Conservation (phyloP, 768 basidiomycete species). For the Lentinus tigrinus region DNA sequence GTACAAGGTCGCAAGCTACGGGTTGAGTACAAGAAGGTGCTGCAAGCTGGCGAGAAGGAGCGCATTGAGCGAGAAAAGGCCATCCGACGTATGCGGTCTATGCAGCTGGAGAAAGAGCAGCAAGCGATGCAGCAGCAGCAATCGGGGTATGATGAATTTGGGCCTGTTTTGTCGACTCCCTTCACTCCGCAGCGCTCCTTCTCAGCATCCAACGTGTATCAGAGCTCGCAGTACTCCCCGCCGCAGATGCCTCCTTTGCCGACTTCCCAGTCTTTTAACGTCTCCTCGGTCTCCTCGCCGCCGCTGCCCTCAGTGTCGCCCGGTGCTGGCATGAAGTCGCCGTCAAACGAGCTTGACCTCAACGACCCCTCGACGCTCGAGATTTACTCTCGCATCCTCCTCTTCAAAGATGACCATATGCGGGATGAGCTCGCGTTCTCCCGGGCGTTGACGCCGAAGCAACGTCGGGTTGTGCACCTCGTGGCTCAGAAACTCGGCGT, state of each 20-base stretch:
- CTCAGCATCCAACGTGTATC: conserved; percentile 61
- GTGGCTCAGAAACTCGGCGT: conserved; percentile 96
- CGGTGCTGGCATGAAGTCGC: conserved; percentile 56
- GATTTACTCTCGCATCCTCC: conserved; percentile 92
- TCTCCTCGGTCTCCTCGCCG: conserved; percentile 45
- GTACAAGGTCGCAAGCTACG: conserved; percentile 96
- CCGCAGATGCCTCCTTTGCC: conserved; percentile 44
- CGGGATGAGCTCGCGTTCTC: conserved; percentile 97
- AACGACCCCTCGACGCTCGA: conserved; percentile 96
- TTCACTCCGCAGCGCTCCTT: conserved; percentile 77
- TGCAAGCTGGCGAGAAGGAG: conserved; percentile 99
- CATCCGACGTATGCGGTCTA: conserved; percentile 94
- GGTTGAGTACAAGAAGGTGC: conserved; percentile 98
- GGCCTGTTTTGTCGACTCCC: conserved; percentile 50
- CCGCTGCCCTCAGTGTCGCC: conserved; percentile 59
- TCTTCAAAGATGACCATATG: conserved; percentile 98
- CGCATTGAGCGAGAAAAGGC: conserved; percentile 98
- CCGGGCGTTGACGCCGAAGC: conserved; percentile 78
- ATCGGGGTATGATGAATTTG: conserved; percentile 68
- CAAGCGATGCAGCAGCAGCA: conserved; percentile 40
- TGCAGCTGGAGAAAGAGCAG: conserved; percentile 90
- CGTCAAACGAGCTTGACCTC: conserved; percentile 79
- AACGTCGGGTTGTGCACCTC: conserved; percentile 90
- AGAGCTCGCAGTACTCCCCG: conserved; percentile 63
- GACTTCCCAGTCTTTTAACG: conserved; percentile 40